These are phyloP conservation scores for Phyllosticta citriasiana DNA, from an alignment of 2,329 filamentous ascomycete genomes.

Conservation along the genomic window DNA sequence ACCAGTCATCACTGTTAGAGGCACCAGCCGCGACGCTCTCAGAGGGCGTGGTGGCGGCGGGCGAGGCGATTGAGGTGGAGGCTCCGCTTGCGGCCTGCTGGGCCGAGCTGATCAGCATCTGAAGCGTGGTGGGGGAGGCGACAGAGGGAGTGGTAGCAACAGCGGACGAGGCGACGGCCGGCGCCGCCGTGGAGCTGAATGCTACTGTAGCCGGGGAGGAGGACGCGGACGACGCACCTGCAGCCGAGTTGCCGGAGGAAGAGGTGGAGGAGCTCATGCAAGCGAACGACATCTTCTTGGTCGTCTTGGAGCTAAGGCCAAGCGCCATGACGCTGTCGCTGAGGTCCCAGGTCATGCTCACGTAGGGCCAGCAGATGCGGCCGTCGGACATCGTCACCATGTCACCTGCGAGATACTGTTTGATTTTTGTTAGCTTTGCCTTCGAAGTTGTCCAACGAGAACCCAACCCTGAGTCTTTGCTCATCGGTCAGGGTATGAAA, in stretches of 20 bases:
- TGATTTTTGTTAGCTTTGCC: background rate
- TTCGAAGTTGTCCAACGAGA: background rate
- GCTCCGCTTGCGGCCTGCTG: slow-evolving; percentile 2
- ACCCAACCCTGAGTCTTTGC: background rate
- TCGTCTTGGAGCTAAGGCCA: slow-evolving; percentile 10
- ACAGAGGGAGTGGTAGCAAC: slow-evolving; percentile 1
- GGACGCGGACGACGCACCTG: slow-evolving; percentile 13
- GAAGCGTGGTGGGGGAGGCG: slow-evolving; percentile 4
- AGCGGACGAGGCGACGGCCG: slow-evolving; percentile 3
- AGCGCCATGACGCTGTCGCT: slow-evolving; percentile 12
- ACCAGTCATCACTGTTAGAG: background rate
- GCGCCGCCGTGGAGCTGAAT: slow-evolving; percentile 8
- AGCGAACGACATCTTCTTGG: slow-evolving; percentile 44
- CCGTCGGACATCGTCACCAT: slow-evolving; percentile 51
- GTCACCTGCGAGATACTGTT: slow-evolving; percentile 46
- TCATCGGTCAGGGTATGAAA: background rate
- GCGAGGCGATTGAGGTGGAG: slow-evolving; percentile 4
- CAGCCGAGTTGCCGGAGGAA: slow-evolving; percentile 12
- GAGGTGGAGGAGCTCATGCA: slow-evolving; percentile 28
- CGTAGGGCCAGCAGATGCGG: slow-evolving; percentile 53
- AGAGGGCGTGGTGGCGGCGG: slow-evolving; percentile 5
- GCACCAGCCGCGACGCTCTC: background rate
- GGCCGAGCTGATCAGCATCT: slow-evolving; percentile 7
- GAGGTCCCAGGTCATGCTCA: slow-evolving; percentile 45
- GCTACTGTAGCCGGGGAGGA: slow-evolving; percentile 10